Evolutionary conservation across 1,284 basidiomycete species (phyloP).

Genomic region (Heterobasidion occidentale): DNA sequence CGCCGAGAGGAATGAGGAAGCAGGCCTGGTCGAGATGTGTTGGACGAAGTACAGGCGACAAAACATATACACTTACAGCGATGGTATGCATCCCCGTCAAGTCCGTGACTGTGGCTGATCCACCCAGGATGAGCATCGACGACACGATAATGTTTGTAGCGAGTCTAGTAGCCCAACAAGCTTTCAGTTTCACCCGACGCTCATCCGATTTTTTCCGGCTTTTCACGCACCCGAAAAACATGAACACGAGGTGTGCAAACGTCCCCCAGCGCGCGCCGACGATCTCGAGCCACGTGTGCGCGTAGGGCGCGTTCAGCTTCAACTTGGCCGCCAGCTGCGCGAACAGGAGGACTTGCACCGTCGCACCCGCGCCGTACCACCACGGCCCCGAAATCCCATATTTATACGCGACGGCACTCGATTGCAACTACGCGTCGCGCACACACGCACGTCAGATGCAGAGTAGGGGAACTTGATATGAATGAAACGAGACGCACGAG

Average conservation of each 20-base stretch:
- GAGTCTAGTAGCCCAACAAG: conserved; percentile 21
- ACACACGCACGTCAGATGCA: background rate
- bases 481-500: conserved; percentile 32
- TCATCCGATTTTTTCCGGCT: background rate
- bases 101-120: conserved; percentile 52
- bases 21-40: conserved; percentile 34
- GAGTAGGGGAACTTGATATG: background rate
- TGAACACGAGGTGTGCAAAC: conserved; percentile 50
- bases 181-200: too few species aligned
- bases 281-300: conserved; percentile 60
- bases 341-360: conserved; percentile 48
- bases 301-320: conserved; percentile 55
- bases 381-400: conserved; percentile 60
- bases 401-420: conserved; percentile 77
- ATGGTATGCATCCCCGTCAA: conserved; percentile 48
- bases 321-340: conserved; percentile 41
- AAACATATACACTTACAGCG: conserved; percentile 29
- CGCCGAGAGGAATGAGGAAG: conserved; percentile 54
- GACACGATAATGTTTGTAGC: conserved; percentile 60
- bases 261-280: conserved; percentile 51
- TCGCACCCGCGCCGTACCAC: conserved; percentile 40
- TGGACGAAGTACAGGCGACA: background rate
- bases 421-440: conserved; percentile 44
- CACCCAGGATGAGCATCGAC: conserved; percentile 53
- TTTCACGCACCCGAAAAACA: conserved; percentile 47